Base-by-base conservation (phyloP, 2,329 filamentous ascomycete species). In the Microcyclosporella mali region DNA sequence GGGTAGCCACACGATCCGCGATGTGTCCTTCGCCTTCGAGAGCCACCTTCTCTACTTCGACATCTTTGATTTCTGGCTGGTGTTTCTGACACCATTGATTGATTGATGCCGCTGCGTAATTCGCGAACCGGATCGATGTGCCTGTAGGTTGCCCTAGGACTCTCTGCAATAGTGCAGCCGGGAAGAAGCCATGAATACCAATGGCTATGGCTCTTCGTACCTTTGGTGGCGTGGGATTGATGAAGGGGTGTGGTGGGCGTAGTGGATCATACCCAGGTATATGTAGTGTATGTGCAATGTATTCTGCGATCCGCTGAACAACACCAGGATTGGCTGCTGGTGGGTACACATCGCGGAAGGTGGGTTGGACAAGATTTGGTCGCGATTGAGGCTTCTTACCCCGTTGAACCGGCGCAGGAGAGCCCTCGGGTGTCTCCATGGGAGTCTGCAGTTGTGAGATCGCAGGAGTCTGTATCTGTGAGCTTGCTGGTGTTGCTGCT, bases 11-110 rank as follows among this genome's bases (percentile, higher is more conserved):
- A 6, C 92, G 78, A 50, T 97, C 89, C 2, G 78, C 78, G 35
- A 98, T 92, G 62, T 86, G 88, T 17, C 92, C 92, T 66, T 98
- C 92, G 16, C 90, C 90, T 67, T 98, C 92, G 0, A 98, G 74
- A 1, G 90, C 88, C 11, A 97, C 85, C 61, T 94, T 95, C 59
- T 95, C 88, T 42, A 98, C 87, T 54, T 94, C 84, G 49, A 88
- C 84, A 2, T 74, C 69, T 47, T 82, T 88, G 1, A 85, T 83
- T 51, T 87, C 55, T 8, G 62, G 62, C 32, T 66, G 63, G 34
- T 63, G 79, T 10, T 71, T 71, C 40, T 87, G 79, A 0, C 87
- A 79, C 87, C 89, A 98, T 46, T 82, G 76, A 45, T 83, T 78
- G 55, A 98, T 90, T 1, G 87, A 84, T 30, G 85, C 81, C 4